Evolutionary conservation across 345 rosid species (phyloP).

Genomic region (Syzygium jambos): DNA sequence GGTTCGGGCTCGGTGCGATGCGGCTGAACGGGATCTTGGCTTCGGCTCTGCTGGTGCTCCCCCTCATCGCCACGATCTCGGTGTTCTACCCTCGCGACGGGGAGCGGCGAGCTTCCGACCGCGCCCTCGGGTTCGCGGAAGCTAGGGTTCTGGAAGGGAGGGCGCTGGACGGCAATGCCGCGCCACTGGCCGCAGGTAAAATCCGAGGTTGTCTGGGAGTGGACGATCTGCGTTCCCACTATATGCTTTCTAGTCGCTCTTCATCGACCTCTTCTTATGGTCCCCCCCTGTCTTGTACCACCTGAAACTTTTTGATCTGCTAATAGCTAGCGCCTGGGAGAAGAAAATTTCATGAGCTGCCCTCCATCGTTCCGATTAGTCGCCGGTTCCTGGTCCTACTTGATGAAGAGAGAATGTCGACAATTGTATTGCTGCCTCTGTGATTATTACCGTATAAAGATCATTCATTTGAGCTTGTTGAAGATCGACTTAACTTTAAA

Average conservation of each 20-base stretch:
- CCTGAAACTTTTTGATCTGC: neutral
- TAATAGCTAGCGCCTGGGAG: neutral
- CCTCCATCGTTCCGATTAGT: neutral
- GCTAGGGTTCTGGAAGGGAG: constrained; percentile 28
- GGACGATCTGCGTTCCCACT: neutral
- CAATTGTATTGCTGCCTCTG: neutral
- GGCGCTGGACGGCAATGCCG: constrained; percentile 8
- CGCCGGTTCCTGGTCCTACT: neutral
- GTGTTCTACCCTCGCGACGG: constrained; percentile 1
- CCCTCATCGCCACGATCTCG: constrained; percentile 11
- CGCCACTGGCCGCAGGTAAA: neutral
- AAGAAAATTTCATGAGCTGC: too few species aligned
- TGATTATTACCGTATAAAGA: neutral
- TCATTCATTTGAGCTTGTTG: too few species aligned
- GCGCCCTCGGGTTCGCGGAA: constrained; percentile 25
- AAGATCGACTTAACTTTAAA: neutral
- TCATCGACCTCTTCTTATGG: neutral
- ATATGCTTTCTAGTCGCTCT: neutral
- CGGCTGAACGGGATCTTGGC: constrained; percentile 29
- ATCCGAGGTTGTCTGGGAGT: neutral
- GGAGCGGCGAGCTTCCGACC: constrained; percentile 14
- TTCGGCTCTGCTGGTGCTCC: constrained; percentile 19
- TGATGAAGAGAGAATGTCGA: neutral
- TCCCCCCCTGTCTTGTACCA: neutral
- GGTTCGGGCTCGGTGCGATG: constrained; percentile 22